Percentiles rank a stretch among this genome's conserved stretches.
phyloP scores from a whole-genome alignment of 805 yeast genomes.

The Phaffomyces thermotolerans region DNA sequence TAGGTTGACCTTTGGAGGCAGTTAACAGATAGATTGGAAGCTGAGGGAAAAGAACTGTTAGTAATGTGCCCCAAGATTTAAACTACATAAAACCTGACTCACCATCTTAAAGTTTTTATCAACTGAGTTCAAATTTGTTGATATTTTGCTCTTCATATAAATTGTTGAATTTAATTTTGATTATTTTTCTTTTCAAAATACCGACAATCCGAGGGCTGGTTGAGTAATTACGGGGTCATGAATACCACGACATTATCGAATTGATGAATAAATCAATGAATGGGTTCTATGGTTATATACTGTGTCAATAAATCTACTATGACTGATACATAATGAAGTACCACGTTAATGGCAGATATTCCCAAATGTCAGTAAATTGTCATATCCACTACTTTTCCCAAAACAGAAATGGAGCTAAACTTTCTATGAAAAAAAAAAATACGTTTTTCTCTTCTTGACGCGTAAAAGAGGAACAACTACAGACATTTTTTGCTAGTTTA shows the following conservation, averaged over 20 bases:
- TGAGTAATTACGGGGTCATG: too few relatives aligned
- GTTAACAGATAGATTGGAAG: conserved; percentile 87
- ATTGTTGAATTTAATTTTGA: too few relatives aligned
- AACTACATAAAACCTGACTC: background rate
- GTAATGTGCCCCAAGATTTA: background rate
- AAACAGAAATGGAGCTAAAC: conserved; percentile 1
- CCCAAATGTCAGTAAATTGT: background rate
- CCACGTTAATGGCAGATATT: too few relatives aligned
- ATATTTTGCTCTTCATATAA: too few relatives aligned
- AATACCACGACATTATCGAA: too few relatives aligned
- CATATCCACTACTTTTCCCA: conserved; percentile 1
- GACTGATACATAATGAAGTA: too few relatives aligned
- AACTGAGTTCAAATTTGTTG: too few relatives aligned
- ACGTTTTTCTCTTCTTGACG: background rate
- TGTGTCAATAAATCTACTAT: too few relatives aligned
- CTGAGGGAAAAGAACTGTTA: conserved; percentile 31
- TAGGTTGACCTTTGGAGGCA: conserved; percentile 82
- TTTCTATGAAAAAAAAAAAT: background rate
- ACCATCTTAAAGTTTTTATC: background rate
- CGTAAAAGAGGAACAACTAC: background rate
- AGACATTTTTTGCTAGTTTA: background rate
- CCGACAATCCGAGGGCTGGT: background rate
- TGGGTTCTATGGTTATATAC: too few relatives aligned
- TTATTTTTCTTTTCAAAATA: background rate
- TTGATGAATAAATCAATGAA: too few relatives aligned